Conservation (phyloP, 805 yeast genomes). For the Komagataella mondaviorum region DNA sequence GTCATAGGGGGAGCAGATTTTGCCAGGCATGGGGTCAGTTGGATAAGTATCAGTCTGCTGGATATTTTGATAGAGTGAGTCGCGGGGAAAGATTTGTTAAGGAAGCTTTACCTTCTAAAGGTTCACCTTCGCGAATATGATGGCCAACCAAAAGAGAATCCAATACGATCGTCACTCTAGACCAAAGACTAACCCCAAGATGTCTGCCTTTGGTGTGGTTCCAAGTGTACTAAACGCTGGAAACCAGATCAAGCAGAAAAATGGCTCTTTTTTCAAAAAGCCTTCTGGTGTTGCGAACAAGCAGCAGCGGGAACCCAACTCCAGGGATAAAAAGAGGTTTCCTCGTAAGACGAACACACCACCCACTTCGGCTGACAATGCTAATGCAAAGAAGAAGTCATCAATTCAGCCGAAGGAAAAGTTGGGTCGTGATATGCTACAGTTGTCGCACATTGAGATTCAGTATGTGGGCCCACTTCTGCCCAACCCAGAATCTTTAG, state of each 20-base stretch:
- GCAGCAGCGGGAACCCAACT: neutral
- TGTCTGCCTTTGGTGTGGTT: neutral
- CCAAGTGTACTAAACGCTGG: neutral
- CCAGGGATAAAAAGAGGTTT: neutral
- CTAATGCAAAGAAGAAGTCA: neutral
- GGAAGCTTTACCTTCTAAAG: neutral
- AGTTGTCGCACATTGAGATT: slow-evolving; percentile 8
- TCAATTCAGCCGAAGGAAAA: neutral
- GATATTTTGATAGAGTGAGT: neutral
- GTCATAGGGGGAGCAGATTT: slow-evolving; percentile 15
- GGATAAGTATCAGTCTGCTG: neutral
- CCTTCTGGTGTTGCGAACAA: neutral
- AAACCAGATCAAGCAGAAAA: neutral
- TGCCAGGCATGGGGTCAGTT: neutral
- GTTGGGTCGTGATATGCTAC: neutral
- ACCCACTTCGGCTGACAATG: neutral
- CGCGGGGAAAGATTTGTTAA: neutral
- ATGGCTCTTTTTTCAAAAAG: neutral
- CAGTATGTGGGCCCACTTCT: slow-evolving; percentile 18
- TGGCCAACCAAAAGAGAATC: neutral
- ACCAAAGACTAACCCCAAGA: neutral
- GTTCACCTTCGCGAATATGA: neutral
- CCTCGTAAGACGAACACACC: neutral
- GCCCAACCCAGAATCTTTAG: slow-evolving; percentile 12
- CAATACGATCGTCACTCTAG: neutral